These are phyloP conservation scores for Furcasterigmium sp. DNA, from an alignment of 2,329 filamentous ascomycete species.

Conservation along the genomic window DNA sequence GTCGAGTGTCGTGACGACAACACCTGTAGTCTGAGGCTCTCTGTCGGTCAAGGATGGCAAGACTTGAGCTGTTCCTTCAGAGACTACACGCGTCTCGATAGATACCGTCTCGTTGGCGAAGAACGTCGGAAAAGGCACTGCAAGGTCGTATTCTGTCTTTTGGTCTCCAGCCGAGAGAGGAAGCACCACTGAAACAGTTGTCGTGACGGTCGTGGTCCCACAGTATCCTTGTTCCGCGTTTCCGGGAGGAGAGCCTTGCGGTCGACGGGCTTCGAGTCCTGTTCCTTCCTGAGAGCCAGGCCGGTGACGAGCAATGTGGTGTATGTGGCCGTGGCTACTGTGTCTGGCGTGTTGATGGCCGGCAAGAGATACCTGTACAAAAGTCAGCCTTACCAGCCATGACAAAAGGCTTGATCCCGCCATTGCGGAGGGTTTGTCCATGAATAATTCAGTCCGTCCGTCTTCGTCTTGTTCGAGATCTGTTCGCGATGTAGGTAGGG, in stretches of 20 bases:
- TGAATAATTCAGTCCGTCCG: not conserved
- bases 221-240: not conserved
- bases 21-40: conserved; percentile 23
- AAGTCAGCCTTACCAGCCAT: conserved; percentile 8
- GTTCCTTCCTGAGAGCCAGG: not conserved
- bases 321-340: too few species aligned
- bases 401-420: conserved; percentile 3
- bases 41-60: conserved; percentile 21
- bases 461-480: not conserved
- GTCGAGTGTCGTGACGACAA: conserved; percentile 16
- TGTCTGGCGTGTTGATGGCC: not conserved
- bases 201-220: not conserved
- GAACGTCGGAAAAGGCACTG: not conserved
- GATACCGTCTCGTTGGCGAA: conserved; percentile 13
- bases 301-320: too few species aligned
- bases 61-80: conserved; percentile 20
- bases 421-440: conserved; percentile 6
- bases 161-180: not conserved
- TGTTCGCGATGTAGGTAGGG: not conserved
- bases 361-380: conserved; percentile 10
- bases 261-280: not conserved
- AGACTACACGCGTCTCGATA: conserved; percentile 16
- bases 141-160: too few species aligned
- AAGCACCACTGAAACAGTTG: not conserved
- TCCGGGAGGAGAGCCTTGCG: not conserved